phyloP scores from a whole-genome alignment of 1,284 basidiomycete species.

The Cryptococcus maquisensis region DNA sequence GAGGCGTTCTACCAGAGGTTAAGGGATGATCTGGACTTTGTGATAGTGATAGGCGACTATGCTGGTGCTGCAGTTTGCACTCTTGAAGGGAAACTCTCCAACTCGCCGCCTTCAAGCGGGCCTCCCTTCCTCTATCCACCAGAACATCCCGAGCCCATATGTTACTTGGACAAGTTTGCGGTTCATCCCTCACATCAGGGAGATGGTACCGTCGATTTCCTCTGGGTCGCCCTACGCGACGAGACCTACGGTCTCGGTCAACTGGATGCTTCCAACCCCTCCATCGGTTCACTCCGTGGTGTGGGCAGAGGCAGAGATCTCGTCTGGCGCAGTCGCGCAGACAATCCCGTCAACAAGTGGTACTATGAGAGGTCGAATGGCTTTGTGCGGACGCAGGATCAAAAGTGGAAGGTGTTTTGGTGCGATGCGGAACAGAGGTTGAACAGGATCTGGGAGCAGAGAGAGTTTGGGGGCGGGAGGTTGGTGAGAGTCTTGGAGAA shows the following conservation, averaged over 20 bases:
- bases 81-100: conserved; percentile 56
- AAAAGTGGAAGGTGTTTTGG: conserved; percentile 93
- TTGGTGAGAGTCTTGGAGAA: conserved; percentile 69
- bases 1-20: conserved; percentile 75
- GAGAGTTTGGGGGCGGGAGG: conserved; percentile 50
- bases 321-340: conserved; percentile 86
- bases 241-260: conserved; percentile 96
- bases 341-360: conserved; percentile 99
- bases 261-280: conserved; percentile 87
- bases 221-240: conserved; percentile 98
- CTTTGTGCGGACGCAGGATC: conserved; percentile 57
- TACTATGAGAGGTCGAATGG: conserved; percentile 96
- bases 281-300: conserved; percentile 83
- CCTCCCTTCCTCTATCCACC: background rate
- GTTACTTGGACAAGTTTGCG: conserved; percentile 98
- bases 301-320: conserved; percentile 86
- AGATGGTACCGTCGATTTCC: conserved; percentile 97
- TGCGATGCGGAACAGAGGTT: conserved; percentile 76
- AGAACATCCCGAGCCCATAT: conserved; percentile 52
- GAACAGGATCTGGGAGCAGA: conserved; percentile 34
- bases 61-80: conserved; percentile 94
- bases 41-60: conserved; percentile 94
- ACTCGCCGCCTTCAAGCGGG: conserved; percentile 8
- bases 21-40: conserved; percentile 75
- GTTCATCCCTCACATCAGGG: conserved; percentile 92